phyloP scores from a whole-genome alignment of 2,329 filamentous ascomycete species.

The Sphaerulina musiva region DNA sequence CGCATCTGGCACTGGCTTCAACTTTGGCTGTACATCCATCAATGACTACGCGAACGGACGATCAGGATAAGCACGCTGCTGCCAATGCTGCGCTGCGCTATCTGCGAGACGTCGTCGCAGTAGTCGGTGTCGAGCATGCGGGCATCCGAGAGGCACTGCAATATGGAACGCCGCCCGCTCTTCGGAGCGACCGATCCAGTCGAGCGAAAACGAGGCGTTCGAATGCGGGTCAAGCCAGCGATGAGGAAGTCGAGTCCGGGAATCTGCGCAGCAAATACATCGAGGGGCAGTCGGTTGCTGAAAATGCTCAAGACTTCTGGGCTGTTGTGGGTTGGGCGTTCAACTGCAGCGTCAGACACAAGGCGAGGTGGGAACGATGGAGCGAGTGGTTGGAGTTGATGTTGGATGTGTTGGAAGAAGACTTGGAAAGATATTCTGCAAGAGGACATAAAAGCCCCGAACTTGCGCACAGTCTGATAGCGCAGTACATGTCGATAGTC shows the following conservation, averaged over 20 bases:
- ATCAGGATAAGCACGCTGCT: constrained; percentile 55
- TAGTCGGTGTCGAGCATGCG: constrained; percentile 64
- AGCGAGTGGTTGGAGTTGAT: constrained; percentile 72
- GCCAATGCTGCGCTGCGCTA: constrained; percentile 63
- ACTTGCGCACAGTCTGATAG: constrained; percentile 51
- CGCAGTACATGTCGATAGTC: constrained; percentile 49
- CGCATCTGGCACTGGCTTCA: constrained; percentile 68
- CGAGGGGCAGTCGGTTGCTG: constrained; percentile 62
- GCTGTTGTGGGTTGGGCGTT: constrained; percentile 84
- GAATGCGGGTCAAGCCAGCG: constrained; percentile 13
- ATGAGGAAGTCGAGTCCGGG: constrained; percentile 38
- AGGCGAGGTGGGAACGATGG: constrained; percentile 75
- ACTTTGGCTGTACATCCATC: constrained; percentile 77
- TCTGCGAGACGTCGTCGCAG: constrained; percentile 58
- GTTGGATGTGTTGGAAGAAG: constrained; percentile 67
- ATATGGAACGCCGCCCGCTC: constrained; percentile 44
- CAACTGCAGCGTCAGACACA: constrained; percentile 71
- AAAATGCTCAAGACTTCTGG: constrained; percentile 81
- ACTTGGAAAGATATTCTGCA: constrained; percentile 54
- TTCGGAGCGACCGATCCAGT: constrained; percentile 14
- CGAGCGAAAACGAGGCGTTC: constrained; percentile 15
- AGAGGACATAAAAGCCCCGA: constrained; percentile 21
- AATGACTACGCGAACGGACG: constrained; percentile 65
- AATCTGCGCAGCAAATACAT: constrained; percentile 56
- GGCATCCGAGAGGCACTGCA: constrained; percentile 64